Evolutionary conservation across 1,139 yeast species (phyloP).

Genomic region (Chernovozyma aurita): DNA sequence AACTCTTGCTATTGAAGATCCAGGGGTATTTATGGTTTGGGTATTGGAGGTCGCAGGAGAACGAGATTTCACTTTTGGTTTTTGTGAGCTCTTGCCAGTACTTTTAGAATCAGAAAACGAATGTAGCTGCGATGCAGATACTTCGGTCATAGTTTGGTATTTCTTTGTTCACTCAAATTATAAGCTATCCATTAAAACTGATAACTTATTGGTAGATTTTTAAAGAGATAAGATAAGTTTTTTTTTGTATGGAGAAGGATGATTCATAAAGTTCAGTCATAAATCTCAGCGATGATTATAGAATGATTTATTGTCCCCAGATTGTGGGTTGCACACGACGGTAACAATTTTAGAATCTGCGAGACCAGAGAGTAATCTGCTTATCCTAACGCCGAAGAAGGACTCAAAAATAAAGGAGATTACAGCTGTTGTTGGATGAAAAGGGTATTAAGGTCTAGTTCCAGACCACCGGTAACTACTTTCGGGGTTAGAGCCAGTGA

Average conservation of each 20-base stretch:
- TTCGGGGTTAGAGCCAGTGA: neutral
- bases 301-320: conserved; percentile 3
- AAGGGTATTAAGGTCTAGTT: neutral
- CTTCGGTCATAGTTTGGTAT: neutral
- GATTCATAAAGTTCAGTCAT: neutral
- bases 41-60: neutral
- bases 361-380: no score
- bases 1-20: conserved; percentile 50
- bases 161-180: neutral
- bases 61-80: neutral
- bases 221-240: no score
- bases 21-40: conserved; percentile 63
- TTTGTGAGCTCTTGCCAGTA: neutral
- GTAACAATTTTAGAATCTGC: no score
- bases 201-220: no score
- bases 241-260: no score
- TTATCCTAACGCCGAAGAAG: no score
- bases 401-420: neutral
- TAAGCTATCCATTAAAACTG: no score
- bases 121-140: conserved; percentile 1
- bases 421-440: neutral
- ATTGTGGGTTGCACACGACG: conserved; percentile 2
- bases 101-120: neutral
- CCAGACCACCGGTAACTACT: neutral
- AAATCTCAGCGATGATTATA: no score